phyloP scores from a whole-genome alignment of 768 basidiomycete species.

The Russula compacta region DNA sequence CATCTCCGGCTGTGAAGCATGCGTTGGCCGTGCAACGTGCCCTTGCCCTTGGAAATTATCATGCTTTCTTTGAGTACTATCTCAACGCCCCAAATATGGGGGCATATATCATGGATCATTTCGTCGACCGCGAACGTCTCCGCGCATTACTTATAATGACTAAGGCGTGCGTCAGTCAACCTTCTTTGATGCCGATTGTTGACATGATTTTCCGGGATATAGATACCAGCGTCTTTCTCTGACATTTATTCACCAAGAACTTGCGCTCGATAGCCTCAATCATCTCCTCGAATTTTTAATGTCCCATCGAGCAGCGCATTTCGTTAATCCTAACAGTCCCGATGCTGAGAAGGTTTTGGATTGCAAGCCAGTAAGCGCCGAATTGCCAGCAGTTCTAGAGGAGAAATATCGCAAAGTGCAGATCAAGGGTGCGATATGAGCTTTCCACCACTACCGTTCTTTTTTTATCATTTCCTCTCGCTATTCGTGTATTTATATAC shows the following conservation, averaged over 20 bases:
- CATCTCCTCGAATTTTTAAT: slow-evolving; percentile 61
- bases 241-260: slow-evolving; percentile 65
- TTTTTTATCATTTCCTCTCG: not conserved
- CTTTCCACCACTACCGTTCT: slow-evolving; percentile 9
- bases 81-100: slow-evolving; percentile 89
- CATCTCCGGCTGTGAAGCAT: slow-evolving; percentile 69
- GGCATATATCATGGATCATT: slow-evolving; percentile 98
- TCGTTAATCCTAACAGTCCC: slow-evolving; percentile 50
- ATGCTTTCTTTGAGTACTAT: slow-evolving; percentile 82
- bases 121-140: slow-evolving; percentile 84
- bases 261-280: slow-evolving; percentile 67
- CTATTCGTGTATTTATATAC: slow-evolving; percentile 8
- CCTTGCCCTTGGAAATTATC: slow-evolving; percentile 88
- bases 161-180: slow-evolving; percentile 64
- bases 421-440: slow-evolving; percentile 87
- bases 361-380: slow-evolving; percentile 51
- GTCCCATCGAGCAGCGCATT: slow-evolving; percentile 58
- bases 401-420: slow-evolving; percentile 79
- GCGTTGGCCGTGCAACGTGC: slow-evolving; percentile 86
- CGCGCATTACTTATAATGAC: slow-evolving; percentile 83
- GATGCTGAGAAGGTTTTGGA: slow-evolving; percentile 62
- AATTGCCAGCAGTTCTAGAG: slow-evolving; percentile 58
- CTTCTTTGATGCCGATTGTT: slow-evolving; percentile 4
- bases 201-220: slow-evolving; percentile 5
- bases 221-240: slow-evolving; percentile 83